Conservation (phyloP, 2,329 filamentous ascomycete species). For the Calonectria crousiana region DNA sequence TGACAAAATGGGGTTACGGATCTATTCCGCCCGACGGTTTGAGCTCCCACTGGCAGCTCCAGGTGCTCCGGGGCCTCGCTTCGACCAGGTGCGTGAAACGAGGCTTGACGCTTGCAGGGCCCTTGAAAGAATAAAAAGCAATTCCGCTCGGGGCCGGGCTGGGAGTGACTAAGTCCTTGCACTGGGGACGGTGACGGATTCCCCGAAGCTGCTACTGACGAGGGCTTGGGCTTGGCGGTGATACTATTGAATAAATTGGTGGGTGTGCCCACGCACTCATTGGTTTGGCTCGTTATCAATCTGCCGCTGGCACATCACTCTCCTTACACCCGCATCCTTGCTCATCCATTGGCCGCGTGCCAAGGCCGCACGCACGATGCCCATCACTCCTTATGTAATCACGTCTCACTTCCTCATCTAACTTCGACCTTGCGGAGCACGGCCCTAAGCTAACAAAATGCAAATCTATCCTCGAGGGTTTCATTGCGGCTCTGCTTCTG, state of each 20-base stretch:
- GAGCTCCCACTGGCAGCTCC: neutral
- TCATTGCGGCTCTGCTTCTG: neutral
- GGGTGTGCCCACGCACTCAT: neutral
- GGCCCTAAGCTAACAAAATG: neutral
- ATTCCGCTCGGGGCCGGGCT: neutral
- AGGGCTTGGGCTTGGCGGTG: neutral
- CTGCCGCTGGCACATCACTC: neutral
- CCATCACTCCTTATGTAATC: conserved; percentile 1
- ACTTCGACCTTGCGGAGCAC: neutral
- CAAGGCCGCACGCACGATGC: neutral
- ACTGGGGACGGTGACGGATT: neutral
- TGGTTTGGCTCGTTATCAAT: neutral
- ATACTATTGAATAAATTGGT: conserved; percentile 5
- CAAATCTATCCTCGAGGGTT: neutral
- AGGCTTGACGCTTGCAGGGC: neutral
- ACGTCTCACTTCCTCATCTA: conserved; percentile 3
- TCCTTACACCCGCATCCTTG: neutral
- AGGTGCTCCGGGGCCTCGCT: neutral
- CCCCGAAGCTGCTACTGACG: neutral
- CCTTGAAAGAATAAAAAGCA: neutral
- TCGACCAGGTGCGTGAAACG: neutral
- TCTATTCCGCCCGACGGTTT: neutral
- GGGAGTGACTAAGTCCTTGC: neutral
- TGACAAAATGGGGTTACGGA: neutral
- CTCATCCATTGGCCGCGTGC: neutral